phyloP scores from a whole-genome alignment of 805 yeast genomes.

The Lachancea kluyveri region DNA sequence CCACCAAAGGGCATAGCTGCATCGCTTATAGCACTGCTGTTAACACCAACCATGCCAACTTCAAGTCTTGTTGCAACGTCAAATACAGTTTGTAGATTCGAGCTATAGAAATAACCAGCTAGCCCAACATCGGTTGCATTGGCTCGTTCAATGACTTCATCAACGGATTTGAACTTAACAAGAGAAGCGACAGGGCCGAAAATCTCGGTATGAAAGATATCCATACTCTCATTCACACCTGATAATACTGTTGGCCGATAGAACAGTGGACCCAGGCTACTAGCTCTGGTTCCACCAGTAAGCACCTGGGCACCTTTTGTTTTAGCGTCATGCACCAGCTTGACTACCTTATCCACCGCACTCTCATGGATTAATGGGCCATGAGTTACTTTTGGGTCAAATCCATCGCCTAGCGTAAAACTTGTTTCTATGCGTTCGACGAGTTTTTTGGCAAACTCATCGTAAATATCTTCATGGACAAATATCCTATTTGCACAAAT shows the following conservation, averaged over 20 bases:
- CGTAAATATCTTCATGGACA: constrained; percentile 60
- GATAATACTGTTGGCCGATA: constrained; percentile 63
- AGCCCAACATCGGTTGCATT: constrained; percentile 67
- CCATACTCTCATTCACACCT: constrained; percentile 53
- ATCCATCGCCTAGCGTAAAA: constrained; percentile 57
- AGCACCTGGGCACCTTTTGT: constrained; percentile 58
- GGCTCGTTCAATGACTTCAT: constrained; percentile 56
- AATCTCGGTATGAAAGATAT: constrained; percentile 62
- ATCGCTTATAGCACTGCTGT: constrained; percentile 58
- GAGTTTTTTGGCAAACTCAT: constrained; percentile 47
- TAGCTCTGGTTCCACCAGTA: constrained; percentile 51
- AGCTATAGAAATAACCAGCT: constrained; percentile 69
- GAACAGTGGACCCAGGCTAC: constrained; percentile 55
- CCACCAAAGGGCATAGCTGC: constrained; percentile 75
- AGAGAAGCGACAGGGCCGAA: constrained; percentile 79
- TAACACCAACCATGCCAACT: constrained; percentile 78
- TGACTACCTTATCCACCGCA: constrained; percentile 54
- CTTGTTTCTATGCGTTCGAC: constrained; percentile 36
- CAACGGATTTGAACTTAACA: constrained; percentile 55
- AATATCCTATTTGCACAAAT: constrained; percentile 71
- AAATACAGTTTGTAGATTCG: constrained; percentile 47
- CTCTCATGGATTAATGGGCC: constrained; percentile 68
- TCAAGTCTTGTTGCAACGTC: constrained; percentile 62
- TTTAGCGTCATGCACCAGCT: constrained; percentile 62
- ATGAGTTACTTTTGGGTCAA: constrained; percentile 53